Evolutionary conservation across 2,329 filamentous ascomycete genomes (phyloP), one percentile per base, ranked within the genome.

Genomic region (Trematosphaeria pertusa): DNA sequence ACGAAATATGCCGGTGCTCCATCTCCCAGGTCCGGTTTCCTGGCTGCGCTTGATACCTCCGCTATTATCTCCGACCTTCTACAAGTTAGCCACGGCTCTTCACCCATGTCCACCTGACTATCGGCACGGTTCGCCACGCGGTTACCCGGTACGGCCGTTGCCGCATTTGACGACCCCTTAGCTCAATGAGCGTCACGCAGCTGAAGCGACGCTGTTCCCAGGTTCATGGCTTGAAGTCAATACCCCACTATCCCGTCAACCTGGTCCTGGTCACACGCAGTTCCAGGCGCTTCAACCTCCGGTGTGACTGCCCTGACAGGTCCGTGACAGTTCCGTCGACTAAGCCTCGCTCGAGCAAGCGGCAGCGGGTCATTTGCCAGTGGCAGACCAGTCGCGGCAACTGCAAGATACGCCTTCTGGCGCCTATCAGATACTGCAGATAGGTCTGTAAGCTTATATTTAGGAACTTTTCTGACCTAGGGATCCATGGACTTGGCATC

Each of bases 361-460:
- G 19, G 10, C n/a, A 18, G 8, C 5, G 4, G 17, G 17, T 35
- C 17, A 35, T 19, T 18, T 12, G 18, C 35, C 20, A 22, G 12
- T 21, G 18, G 35, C 9, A 9, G 20, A 11, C 6, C 11, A 24
- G 9, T 12, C 35, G 18, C 24, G 18, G 35, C n/a, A 3, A 17
- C 33, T 37, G 35, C 35, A 37, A 35, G 35, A 19, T 22, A 37
- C 35, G 18, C 19, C 19, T 17, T 17, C 32, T 35, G 14, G 11
- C 5, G 19, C 10, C 35, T 18, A 24, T 37, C 18, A 24, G 18
- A n/a, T n/a, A n/a, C 4, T 22, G 18, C 5, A 5, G 14, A 17
- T 24, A 6, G 10, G 9, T 18, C 19, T 37, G 35, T 22, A 37
- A 22, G 18, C 35, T 37, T 37, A 37, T 37, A 21, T 37, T 22